Base-by-base conservation (phyloP, 164 flowering plant species). In the Buxus sempervirens region DNA sequence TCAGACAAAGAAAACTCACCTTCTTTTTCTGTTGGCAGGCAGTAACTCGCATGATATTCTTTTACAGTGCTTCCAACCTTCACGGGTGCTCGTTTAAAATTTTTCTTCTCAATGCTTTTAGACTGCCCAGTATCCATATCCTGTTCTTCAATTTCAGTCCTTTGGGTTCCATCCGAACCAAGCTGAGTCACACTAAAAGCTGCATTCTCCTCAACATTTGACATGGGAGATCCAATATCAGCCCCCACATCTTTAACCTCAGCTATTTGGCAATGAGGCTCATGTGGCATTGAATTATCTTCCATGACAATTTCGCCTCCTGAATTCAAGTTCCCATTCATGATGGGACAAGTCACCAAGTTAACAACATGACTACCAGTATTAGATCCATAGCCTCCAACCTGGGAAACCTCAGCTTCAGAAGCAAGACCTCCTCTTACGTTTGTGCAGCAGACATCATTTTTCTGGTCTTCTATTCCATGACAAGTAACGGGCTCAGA, bases 1-100 rank as follows among this genome's bases (percentile, higher is more conserved):
- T 91, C 94, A 28, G 81, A 72, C 14, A 74, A 78, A 48, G 63
- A 21, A 72, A 81, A 84, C 20, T 72, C 84, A 15, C 62, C 73
- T 49, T 77, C 51, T 45, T 45, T 45, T 45, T 45, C 51, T 45
- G 5, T 45, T 45, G 51, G 51, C 13, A 45, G 51, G 51, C 51
- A 45, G 18, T 45, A 45, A 45, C 51, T 45, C 5, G 51, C 51
- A 10, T 15, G 51, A 15, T 45, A 45, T 15, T 45, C 51, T 45
- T 45, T 45, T 15, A 45, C 16, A 5, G 51, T 36, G 22, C 27
- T 60, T 54, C 58, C 66, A 59, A 45, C 26, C n/a, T 60, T 54
- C 59, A 57, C 22, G 27, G 25, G 21, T 32, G 8, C 64, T 26
- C 21, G 20, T 8, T 53, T 38, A 22, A 48, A 36, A 48, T 32